Base-by-base conservation (phyloP, 108 stramenopile species). In the Mayamaea pseudoterrestris region DNA sequence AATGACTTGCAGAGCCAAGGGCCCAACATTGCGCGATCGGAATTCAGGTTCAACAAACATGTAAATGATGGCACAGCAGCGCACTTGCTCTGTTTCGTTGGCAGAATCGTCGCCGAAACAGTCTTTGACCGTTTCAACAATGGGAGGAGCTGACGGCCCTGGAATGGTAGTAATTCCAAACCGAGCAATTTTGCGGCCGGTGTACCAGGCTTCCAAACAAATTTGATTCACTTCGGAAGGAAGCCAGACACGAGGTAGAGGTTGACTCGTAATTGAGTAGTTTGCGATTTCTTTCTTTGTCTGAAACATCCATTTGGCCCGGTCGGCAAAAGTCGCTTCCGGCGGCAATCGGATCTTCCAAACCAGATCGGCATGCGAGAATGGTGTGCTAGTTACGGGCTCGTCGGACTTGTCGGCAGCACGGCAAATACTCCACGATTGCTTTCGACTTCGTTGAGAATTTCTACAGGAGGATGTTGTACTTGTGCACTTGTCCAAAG, bases 21-120 rank as follows among this genome's bases (percentile, higher is more conserved):
- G 35, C 12, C 86, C 86, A 11, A 83, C 47, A 13, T 60, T 41
- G 22, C 53, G 45, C 9, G 41, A 48, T 36, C 86, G 63, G 53
- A 76, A 79, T 2, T 64, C 51, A 4, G 73, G 73, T 53, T 89
- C 81, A 0, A 83, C 79, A 41, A 71, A 80, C 79, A 89, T 83
- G 69, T 78, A 89, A 23, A 89, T 76, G 7, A 89, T 78, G 17
- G 86, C 86, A 1, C 55, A 80, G 18, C 67, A 57, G 2, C 75
- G 57, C 5, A 67, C 61, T 39, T 45, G 44, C 11, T 53, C 44
- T n/a, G n/a, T n/a, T n/a, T n/a, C n/a, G 12, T 46, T 50, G 16
- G 43, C 39, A n/a, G n/a, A n/a, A 24, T 63, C 39, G 18, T 77
- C 58, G 0, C 65, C 71, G 50, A 74, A 80, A 16, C 67, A 7